Evolutionary conservation across 2,329 filamentous ascomycete species (phyloP), one percentile per base, ranked within the genome.

Genomic region (Pseudocercospora macadamiae): DNA sequence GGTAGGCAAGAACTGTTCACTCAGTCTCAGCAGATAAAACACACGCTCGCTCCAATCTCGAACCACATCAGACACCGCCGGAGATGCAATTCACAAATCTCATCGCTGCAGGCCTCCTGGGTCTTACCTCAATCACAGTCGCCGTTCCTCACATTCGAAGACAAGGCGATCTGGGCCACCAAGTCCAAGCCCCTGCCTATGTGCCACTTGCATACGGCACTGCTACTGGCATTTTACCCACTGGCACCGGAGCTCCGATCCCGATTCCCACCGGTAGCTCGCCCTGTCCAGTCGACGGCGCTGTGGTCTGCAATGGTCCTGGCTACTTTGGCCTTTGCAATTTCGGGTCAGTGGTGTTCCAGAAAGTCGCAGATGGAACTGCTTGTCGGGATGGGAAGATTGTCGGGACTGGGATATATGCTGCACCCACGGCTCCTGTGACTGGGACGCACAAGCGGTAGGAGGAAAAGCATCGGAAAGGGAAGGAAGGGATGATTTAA

Each of bases 311-410:
- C 73, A 78, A 79, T 52, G 76, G 77, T 39, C 49, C 71, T 2
- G 64, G 57, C 10, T 67, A 76, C 47, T 79, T 76, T 54, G 77
- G 76, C 23, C 66, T 79, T 48, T 80, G 77, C 73, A 76, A 79
- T 66, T 71, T 73, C 55, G 77, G 77, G 51, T 59, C 66, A 2
- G 73, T 79, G 1, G 59, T 75, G 12, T 78, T 69, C 65, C 73
- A 76, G 65, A 62, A 64, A 7, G 76, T 79, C 8, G 76, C 77
- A 4, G 68, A 72, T 14, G 78, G 78, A 19, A 80, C 77, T 3
- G 71, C 70, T 1, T 80, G 78, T 65, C 39, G 55, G 18, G 54
- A 63, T 25, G 64, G 64, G 2, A 52, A 57, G 57, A 64, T 66
- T 12, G 59, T 66, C 5, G 54, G 62, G 18, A 54, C 45, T 16